phyloP scores from a whole-genome alignment of 768 basidiomycete species.

The Boletus rufocinnamomeus region DNA sequence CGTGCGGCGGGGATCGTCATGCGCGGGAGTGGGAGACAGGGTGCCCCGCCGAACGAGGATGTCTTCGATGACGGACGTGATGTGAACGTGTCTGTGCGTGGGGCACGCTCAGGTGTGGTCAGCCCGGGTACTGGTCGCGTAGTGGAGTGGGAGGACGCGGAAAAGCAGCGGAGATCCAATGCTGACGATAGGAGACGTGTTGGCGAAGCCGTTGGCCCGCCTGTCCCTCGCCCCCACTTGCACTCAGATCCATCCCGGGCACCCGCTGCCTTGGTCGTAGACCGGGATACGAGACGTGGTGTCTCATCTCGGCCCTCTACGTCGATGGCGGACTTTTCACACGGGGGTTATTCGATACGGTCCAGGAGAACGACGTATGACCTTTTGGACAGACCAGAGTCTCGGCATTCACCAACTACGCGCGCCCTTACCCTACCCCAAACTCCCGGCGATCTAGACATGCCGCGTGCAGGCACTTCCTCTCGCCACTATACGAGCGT shows the following conservation, averaged over 20 bases:
- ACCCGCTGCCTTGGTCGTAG: conserved; percentile 13
- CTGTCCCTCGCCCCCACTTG: conserved; percentile 24
- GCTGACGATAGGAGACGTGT: conserved; percentile 26
- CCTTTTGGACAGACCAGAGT: conserved; percentile 25
- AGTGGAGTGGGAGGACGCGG: conserved; percentile 31
- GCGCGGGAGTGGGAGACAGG: conserved; percentile 33
- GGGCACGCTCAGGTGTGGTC: conserved; percentile 16
- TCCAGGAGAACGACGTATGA: conserved; percentile 29
- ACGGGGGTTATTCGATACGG: conserved; percentile 17
- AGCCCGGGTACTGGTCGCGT: conserved; percentile 10
- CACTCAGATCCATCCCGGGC: conserved; percentile 30
- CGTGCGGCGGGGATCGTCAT: conserved; percentile 67
- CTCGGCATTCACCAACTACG: conserved; percentile 18
- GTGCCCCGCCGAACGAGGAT: conserved; percentile 36
- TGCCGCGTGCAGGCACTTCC: conserved; percentile 11
- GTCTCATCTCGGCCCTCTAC: conserved; percentile 47
- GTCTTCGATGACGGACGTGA: conserved; percentile 36
- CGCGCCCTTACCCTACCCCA: conserved; percentile 18
- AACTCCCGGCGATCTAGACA: conserved; percentile 19
- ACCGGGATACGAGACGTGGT: conserved; percentile 24
- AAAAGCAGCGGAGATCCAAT: conserved; percentile 19
- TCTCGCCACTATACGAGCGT: conserved; percentile 17
- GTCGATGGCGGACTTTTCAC: conserved; percentile 55
- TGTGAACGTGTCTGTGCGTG: conserved; percentile 16
- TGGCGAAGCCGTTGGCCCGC: conserved; percentile 19